Percentiles rank a stretch among this genome's conserved stretches.
Evolutionary conservation across 164 flowering plant genomes (phyloP).

Genomic region (Warburgia ugandensis): DNA sequence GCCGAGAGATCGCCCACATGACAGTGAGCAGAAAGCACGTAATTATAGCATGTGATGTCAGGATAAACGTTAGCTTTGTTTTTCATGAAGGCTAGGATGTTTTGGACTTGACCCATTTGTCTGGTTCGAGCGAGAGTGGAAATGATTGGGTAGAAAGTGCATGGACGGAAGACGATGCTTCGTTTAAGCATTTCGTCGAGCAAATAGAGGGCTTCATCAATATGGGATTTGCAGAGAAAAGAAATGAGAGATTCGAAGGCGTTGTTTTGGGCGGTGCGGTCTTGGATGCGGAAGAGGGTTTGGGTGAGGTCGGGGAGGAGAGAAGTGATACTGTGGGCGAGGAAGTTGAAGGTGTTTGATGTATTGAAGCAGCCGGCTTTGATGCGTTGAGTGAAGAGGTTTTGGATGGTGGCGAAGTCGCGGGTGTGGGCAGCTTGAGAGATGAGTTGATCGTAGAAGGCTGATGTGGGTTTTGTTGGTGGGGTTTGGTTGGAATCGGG

Average conservation of each 20-base stretch:
- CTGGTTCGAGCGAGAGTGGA: slow-evolving; percentile 27
- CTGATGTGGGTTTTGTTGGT: slow-evolving; percentile 15
- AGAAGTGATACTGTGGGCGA: slow-evolving; percentile 20
- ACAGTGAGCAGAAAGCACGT: slow-evolving; percentile 34
- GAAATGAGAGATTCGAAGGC: slow-evolving; percentile 43
- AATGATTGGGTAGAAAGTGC: slow-evolving; percentile 45
- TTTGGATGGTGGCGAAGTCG: slow-evolving; percentile 34
- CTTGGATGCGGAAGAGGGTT: slow-evolving; percentile 31
- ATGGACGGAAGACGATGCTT: slow-evolving; percentile 18
- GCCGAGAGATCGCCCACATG: slow-evolving; percentile 26
- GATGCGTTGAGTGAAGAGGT: slow-evolving; percentile 41
- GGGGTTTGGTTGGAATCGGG: too few species aligned
- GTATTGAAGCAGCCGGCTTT: slow-evolving; percentile 47
- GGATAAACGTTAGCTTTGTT: slow-evolving; percentile 17
- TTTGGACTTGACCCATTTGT: slow-evolving; percentile 30
- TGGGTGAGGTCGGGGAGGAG: slow-evolving; percentile 25
- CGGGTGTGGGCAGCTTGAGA: slow-evolving; percentile 34
- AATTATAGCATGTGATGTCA: slow-evolving; percentile 40
- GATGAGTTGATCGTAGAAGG: slow-evolving; percentile 43
- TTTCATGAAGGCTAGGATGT: slow-evolving; percentile 36
- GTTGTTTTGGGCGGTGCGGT: slow-evolving; percentile 30
- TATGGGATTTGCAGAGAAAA: slow-evolving; percentile 30
- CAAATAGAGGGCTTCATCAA: slow-evolving; percentile 24
- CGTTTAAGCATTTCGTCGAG: slow-evolving; percentile 28
- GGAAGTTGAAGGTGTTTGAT: slow-evolving; percentile 47